Evolutionary conservation across 306 rosid species (phyloP).

Genomic region (Glycyrrhiza uralensis): DNA sequence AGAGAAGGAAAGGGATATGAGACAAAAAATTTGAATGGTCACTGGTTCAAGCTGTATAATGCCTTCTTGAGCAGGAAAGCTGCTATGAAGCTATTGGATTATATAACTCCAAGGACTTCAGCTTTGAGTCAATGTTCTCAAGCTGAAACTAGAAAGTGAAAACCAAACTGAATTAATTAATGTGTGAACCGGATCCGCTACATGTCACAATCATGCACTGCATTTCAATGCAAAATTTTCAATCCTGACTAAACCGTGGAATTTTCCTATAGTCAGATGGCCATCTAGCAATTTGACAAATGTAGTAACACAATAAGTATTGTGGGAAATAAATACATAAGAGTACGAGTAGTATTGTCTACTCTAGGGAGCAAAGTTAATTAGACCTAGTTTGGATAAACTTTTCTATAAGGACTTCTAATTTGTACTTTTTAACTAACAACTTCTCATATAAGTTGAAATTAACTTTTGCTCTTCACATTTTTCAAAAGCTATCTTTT

Average conservation of each 20-base stretch:
- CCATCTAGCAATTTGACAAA: conserved; percentile 19
- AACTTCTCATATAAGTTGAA: too few species aligned
- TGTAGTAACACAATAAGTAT: background rate
- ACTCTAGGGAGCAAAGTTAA: conserved; percentile 13
- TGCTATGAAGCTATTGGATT: conserved; percentile 35
- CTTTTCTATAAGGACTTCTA: too few species aligned
- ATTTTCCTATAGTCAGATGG: conserved; percentile 26
- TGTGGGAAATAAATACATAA: background rate
- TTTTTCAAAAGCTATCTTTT: too few species aligned
- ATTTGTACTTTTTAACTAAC: too few species aligned
- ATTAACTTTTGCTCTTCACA: too few species aligned
- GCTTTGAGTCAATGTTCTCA: conserved; percentile 49
- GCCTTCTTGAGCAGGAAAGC: conserved; percentile 23
- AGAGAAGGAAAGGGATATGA: conserved; percentile 21
- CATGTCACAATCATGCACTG: conserved; percentile 24
- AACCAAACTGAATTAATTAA: conserved; percentile 9
- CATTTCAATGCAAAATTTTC: conserved; percentile 16
- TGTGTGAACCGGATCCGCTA: conserved; percentile 32
- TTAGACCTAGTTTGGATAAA: too few species aligned
- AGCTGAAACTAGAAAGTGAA: conserved; percentile 44
- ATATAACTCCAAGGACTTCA: conserved; percentile 38
- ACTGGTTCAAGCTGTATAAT: conserved; percentile 11
- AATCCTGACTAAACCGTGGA: conserved; percentile 15
- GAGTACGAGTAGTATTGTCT: conserved; percentile 30
- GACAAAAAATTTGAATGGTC: conserved; percentile 21